phyloP scores from a whole-genome alignment of 176 grass and related monocot genomes.

The Carex scoparia region DNA sequence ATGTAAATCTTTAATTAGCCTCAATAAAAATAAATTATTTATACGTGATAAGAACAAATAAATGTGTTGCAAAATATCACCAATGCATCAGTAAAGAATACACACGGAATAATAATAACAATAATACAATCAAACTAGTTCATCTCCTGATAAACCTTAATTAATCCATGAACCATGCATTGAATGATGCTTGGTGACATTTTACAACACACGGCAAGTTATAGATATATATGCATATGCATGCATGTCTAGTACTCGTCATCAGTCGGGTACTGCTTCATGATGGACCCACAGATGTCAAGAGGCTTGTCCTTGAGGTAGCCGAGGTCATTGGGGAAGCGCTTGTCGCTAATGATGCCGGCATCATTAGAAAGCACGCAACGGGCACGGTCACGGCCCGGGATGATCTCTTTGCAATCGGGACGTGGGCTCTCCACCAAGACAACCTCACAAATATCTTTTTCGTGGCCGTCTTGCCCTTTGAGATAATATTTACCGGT shows the following conservation, averaged over 20 bases:
- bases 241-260: slow-evolving; percentile 28
- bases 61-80: slow-evolving; percentile 9
- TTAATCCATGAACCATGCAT: background rate
- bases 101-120: background rate
- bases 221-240: background rate
- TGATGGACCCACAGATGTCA: slow-evolving; percentile 31
- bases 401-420: slow-evolving; percentile 35
- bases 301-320: slow-evolving; percentile 58
- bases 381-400: slow-evolving; percentile 41
- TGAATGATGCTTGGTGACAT: background rate
- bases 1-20: background rate
- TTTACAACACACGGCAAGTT: background rate
- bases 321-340: slow-evolving; percentile 52
- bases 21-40: background rate
- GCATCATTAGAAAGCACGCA: slow-evolving; percentile 46
- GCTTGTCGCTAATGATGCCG: slow-evolving; percentile 43
- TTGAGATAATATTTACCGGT: slow-evolving; percentile 45
- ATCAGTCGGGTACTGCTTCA: slow-evolving; percentile 41
- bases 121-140: slow-evolving; percentile 9
- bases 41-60: background rate
- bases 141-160: background rate
- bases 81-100: background rate
- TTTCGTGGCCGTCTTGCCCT: slow-evolving; percentile 46
- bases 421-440: slow-evolving; percentile 48
- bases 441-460: slow-evolving; percentile 73